Evolutionary conservation across 2,329 filamentous ascomycete genomes (phyloP).

Genomic region (Paecilomyces variotii): DNA sequence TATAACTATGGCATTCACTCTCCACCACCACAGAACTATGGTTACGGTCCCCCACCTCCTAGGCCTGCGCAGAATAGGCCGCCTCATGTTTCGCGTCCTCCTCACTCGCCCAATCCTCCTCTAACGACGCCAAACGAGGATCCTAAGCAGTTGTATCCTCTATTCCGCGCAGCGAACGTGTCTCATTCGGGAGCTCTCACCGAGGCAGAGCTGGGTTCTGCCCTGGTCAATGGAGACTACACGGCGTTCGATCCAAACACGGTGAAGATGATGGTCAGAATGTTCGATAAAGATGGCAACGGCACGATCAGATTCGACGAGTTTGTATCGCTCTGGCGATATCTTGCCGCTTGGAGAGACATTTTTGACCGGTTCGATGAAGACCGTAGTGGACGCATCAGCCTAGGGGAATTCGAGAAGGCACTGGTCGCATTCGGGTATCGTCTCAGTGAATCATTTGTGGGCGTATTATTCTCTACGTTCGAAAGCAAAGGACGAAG

Average conservation of each 20-base stretch:
- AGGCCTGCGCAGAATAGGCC: slow-evolving; percentile 48
- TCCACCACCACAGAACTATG: slow-evolving; percentile 40
- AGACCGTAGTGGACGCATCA: slow-evolving; percentile 81
- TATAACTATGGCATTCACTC: slow-evolving; percentile 39
- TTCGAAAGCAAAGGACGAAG: slow-evolving; percentile 59
- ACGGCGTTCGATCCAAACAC: slow-evolving; percentile 88
- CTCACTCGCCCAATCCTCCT: slow-evolving; percentile 55
- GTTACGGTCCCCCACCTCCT: slow-evolving; percentile 42
- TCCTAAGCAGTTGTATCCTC: slow-evolving; percentile 60
- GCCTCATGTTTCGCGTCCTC: slow-evolving; percentile 53
- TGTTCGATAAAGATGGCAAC: slow-evolving; percentile 91
- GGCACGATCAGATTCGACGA: slow-evolving; percentile 91
- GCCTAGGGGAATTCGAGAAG: slow-evolving; percentile 76
- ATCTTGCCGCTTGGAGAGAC: slow-evolving; percentile 85
- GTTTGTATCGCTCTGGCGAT: slow-evolving; percentile 94
- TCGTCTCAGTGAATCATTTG: slow-evolving; percentile 73
- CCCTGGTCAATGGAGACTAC: slow-evolving; percentile 94
- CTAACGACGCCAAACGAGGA: slow-evolving; percentile 43
- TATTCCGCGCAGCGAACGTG: slow-evolving; percentile 85
- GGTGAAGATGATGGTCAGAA: slow-evolving; percentile 97
- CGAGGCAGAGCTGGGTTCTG: slow-evolving; percentile 76
- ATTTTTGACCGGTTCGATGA: slow-evolving; percentile 94
- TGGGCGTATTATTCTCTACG: slow-evolving; percentile 74
- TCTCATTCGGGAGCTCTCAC: slow-evolving; percentile 71
- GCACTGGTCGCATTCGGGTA: slow-evolving; percentile 92